These are phyloP conservation scores for Nakazawaea sp. DNA, from an alignment of 805 yeast genomes.

Conservation along the genomic window DNA sequence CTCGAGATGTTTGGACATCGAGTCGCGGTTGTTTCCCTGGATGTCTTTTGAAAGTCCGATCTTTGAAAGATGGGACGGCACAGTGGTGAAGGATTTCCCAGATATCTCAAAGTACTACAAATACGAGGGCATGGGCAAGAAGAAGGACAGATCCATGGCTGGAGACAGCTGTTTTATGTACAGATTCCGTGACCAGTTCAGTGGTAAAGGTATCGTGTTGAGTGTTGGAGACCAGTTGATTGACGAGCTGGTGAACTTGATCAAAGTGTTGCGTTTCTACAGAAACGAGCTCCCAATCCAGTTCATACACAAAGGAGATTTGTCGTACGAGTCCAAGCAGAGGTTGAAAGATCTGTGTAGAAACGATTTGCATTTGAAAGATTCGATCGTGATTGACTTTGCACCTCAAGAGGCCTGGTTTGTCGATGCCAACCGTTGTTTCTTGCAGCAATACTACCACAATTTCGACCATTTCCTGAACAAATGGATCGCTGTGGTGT, in stretches of 20 bases:
- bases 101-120: constrained; percentile 20
- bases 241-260: constrained; percentile 39
- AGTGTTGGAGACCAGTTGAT: constrained; percentile 41
- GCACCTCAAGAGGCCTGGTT: constrained; percentile 21
- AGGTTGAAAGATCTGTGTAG: constrained; percentile 30
- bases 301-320: constrained; percentile 36
- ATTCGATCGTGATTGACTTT: constrained; percentile 16
- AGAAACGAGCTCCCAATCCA: constrained; percentile 45
- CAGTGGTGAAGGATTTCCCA: constrained; percentile 19
- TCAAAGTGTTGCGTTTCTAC: constrained; percentile 42
- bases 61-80: constrained; percentile 33
- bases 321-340: constrained; percentile 26
- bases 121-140: constrained; percentile 8
- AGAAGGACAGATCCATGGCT: neutral
- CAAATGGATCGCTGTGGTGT: constrained; percentile 52
- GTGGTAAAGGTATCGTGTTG: constrained; percentile 49
- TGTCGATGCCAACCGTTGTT: constrained; percentile 26
- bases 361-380: constrained; percentile 13
- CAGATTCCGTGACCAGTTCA: constrained; percentile 20
- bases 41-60: constrained; percentile 31
- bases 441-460: constrained; percentile 18
- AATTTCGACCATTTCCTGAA: constrained; percentile 24
- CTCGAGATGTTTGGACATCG: constrained; percentile 24
- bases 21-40: constrained; percentile 34
- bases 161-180: constrained; percentile 21